Base-by-base conservation (phyloP, 129 eudicot species). In the Flaveria trinervia region DNA sequence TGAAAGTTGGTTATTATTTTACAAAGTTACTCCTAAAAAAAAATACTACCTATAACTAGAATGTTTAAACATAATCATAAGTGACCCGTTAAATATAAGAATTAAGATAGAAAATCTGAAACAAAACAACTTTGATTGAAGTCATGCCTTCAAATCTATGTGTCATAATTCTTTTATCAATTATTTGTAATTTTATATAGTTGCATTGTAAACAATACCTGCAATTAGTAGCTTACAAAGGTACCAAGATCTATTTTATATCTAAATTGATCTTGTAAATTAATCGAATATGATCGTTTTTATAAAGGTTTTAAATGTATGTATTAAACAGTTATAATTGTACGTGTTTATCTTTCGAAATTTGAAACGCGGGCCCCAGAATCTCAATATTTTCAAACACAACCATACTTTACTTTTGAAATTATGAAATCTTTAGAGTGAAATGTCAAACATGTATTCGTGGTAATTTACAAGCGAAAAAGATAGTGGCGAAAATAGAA, bases 381-480 rank as follows among this genome's bases (percentile, higher is more conserved):
- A 30, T 3, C 18, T 1, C 68, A 62, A 62, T 41, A 62, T 26
- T 28, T 62, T 62, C 44, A 62, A 62, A 62, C 3, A 4, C 68
- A 5, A 26, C 44, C 14, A 60, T 25, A 25, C 43, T 60, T 14
- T 13, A 26, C 67, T 1, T 67, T 41, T 44, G 72, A 61, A 60
- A 45, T 7, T 8, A 65, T 18, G 20, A 4, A 41, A 60, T 4
- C 44, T 44, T 46, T 45, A n/a, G 61, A 75, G 36, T 13, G 14
- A 51, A 64, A 76, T 49, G 54, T 62, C 55, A 30, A 45, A 15
- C 10, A 46, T 9, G 55, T 26, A 12, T 69, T 77, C 39, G 1
- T 23, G 44, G 61, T 56, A 68, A 54, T 68, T 65, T 75, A 28
- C 62, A 64, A n/a, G 28, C n/a, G 33, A 28, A 49, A 46, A 75